Percentiles rank a stretch among this genome's conserved stretches.
Evolutionary conservation across 2,329 filamentous ascomycete genomes (phyloP).

Genomic region (Chaetomium globosum): DNA sequence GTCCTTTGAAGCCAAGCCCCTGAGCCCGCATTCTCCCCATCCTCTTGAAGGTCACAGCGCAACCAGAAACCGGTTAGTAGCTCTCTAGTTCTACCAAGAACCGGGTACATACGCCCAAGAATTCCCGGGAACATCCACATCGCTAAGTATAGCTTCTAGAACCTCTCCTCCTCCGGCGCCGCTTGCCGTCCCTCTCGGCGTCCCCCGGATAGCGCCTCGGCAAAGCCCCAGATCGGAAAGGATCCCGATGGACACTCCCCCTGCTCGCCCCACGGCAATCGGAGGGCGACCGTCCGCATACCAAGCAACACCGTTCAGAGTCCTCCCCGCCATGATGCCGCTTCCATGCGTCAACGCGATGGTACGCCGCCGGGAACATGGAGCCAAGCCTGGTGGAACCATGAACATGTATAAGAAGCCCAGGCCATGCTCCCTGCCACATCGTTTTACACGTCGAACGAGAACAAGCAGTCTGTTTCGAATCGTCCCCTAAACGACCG

Average conservation of each 20-base stretch:
- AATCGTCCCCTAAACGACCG: not conserved
- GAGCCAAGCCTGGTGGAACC: not conserved
- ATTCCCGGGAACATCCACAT: not conserved
- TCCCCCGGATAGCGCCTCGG: not conserved
- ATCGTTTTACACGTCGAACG: not conserved
- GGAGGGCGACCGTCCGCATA: slow-evolving; percentile 12
- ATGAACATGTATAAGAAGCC: slow-evolving; percentile 7
- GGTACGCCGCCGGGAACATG: not conserved
- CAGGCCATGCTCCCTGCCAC: not conserved
- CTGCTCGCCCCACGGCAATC: not conserved
- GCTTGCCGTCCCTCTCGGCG: not conserved
- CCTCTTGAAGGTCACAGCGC: not conserved
- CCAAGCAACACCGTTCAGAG: not conserved
- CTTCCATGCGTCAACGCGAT: not conserved
- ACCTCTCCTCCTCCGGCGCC: not conserved
- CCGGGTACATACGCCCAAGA: not conserved
- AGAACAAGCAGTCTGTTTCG: not conserved
- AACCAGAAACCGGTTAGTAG: not conserved
- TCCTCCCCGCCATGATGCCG: not conserved
- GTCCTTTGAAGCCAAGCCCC: not conserved
- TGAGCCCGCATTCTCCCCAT: not conserved
- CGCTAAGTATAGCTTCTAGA: not conserved
- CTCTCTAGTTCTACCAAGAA: too few relatives aligned
- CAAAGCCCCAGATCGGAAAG: not conserved
- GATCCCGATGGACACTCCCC: not conserved